These are phyloP conservation scores for Mortierella alpina DNA, from an alignment of 192 early-diverging fungal species.

Conservation along the genomic window DNA sequence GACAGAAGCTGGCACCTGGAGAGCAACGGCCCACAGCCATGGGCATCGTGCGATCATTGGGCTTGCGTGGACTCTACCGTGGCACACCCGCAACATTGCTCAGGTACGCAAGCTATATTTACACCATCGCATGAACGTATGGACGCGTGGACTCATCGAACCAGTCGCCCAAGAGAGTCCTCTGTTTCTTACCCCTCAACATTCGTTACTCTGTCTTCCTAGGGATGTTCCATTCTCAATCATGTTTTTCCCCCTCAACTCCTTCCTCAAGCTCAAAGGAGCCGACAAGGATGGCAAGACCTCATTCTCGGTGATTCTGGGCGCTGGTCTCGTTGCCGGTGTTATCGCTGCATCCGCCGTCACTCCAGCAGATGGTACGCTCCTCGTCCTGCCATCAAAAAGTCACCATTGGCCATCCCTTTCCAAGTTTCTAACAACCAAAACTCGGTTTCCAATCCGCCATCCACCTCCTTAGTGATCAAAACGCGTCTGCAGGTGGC, in stretches of 20 bases:
- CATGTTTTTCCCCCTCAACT: conserved; percentile 63
- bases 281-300: conserved; percentile 54
- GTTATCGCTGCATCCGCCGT: conserved; percentile 53
- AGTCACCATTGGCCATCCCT: neutral
- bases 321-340: conserved; percentile 60
- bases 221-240: conserved; percentile 68
- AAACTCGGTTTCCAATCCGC: neutral
- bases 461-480: conserved; percentile 41
- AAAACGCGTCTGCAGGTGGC: conserved; percentile 65
- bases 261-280: conserved; percentile 52
- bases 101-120: conserved; percentile 11
- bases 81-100: conserved; percentile 58
- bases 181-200: neutral
- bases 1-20: conserved; percentile 29
- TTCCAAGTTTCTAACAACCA: neutral
- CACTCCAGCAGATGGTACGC: conserved; percentile 59
- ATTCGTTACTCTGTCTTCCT: neutral
- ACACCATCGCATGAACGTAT: neutral
- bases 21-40: conserved; percentile 39
- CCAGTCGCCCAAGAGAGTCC: too few relatives aligned
- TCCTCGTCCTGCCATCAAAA: neutral
- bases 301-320: conserved; percentile 65
- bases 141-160: too few relatives aligned
- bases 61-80: conserved; percentile 59
- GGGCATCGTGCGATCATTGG: conserved; percentile 55